Evolutionary conservation across 2,329 filamentous ascomycete genomes (phyloP).

Genomic region (Coleophoma cylindrospora): DNA sequence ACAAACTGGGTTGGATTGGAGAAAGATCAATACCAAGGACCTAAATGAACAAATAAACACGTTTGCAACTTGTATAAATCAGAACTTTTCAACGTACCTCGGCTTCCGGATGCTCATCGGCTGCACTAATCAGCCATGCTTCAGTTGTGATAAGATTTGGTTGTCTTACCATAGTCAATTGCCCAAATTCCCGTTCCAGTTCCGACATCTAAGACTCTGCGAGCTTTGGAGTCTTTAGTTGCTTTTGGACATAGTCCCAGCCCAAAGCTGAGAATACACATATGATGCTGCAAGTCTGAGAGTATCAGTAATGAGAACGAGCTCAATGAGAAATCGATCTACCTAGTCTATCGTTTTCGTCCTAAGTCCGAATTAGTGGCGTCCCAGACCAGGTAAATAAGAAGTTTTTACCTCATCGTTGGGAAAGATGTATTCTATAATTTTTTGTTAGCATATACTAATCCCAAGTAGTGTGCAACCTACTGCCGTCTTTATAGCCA

Average conservation of each 20-base stretch:
- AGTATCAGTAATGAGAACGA: neutral
- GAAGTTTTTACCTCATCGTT: neutral
- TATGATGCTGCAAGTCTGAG: slow-evolving; percentile 11
- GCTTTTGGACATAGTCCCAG: slow-evolving; percentile 19
- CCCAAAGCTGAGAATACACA: slow-evolving; percentile 12
- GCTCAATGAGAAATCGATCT: neutral
- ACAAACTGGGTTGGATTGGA: slow-evolving; percentile 34
- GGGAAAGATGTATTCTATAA: neutral
- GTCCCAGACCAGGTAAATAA: neutral
- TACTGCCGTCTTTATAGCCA: neutral
- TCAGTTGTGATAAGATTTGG: neutral
- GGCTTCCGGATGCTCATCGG: neutral
- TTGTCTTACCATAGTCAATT: slow-evolving; percentile 18
- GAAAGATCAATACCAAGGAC: slow-evolving; percentile 30
- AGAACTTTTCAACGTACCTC: neutral
- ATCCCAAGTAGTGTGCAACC: neutral
- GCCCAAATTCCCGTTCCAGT: slow-evolving; percentile 18
- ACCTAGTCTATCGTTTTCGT: neutral
- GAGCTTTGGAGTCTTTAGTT: slow-evolving; percentile 16
- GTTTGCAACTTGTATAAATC: neutral
- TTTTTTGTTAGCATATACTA: neutral
- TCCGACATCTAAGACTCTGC: slow-evolving; percentile 8
- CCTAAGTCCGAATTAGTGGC: neutral
- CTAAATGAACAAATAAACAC: neutral
- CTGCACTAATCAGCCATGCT: neutral